phyloP scores from a whole-genome alignment of 495 filamentous ascomycete genomes.

The Zalerion maritima region DNA sequence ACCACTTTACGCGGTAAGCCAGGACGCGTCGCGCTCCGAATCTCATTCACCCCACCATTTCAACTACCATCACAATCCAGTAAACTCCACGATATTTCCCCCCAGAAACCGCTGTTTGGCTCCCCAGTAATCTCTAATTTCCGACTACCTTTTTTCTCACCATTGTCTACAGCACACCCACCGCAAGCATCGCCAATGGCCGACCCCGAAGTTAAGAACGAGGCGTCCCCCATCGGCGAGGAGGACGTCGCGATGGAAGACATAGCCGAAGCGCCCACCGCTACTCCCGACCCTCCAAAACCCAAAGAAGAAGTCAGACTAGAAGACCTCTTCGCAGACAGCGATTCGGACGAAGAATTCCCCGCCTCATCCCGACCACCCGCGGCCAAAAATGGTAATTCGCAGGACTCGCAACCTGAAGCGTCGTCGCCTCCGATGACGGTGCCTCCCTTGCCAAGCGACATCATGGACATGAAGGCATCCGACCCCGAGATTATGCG shows the following conservation, averaged over 20 bases:
- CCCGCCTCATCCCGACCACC: slow-evolving; percentile 34
- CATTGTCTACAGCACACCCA: neutral
- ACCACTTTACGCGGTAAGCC: too few relatives aligned
- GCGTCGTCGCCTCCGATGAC: slow-evolving; percentile 5
- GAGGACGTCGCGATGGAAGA: slow-evolving; percentile 22
- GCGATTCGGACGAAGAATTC: slow-evolving; percentile 68
- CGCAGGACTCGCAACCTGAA: neutral
- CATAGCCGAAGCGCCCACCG: slow-evolving; percentile 9
- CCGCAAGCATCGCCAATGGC: neutral
- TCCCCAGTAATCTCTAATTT: slow-evolving; percentile 1
- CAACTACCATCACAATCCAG: too few relatives aligned
- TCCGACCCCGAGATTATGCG: slow-evolving; percentile 74
- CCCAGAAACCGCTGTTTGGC: too few relatives aligned
- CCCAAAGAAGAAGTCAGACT: slow-evolving; percentile 44
- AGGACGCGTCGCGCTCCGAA: too few relatives aligned
- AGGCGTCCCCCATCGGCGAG: slow-evolving; percentile 1
- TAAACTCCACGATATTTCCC: too few relatives aligned
- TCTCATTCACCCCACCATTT: too few relatives aligned
- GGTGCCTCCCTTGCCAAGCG: slow-evolving; percentile 5
- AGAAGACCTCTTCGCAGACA: slow-evolving; percentile 67
- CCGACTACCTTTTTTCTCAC: neutral
- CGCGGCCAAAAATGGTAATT: too few relatives aligned
- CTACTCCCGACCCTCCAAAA: slow-evolving; percentile 8
- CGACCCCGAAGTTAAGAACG: neutral
- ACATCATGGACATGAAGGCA: slow-evolving; percentile 11